Evolutionary conservation across 2,329 filamentous ascomycete species (phyloP), one percentile per base, ranked within the genome.

Genomic region (Trematosphaeria pertusa): DNA sequence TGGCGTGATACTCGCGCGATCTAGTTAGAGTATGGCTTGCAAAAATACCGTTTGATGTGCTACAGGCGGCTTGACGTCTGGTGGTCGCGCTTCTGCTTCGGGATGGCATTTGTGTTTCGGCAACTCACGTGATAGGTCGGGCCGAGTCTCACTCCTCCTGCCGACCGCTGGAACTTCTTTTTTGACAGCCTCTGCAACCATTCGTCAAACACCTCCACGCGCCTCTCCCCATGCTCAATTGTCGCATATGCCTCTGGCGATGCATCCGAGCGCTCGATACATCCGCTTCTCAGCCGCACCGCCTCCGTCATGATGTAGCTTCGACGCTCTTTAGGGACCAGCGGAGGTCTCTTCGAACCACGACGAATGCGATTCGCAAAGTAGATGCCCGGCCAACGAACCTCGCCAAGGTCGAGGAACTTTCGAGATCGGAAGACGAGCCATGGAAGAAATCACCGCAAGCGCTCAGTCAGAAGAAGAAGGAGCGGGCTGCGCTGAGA

Each of bases 191-290:
- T 24, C 40, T 52, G 44, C 34, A 46, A 41, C 43, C 37, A 46
- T 36, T 31, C 33, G 31, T 30, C 39, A 40, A 51, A 51, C 34
- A 43, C 48, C 53, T 14, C 46, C 34, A 20, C 34, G 47, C 41
- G 52, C 39, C 50, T 48, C 46, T 49, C 43, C 48, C 56, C 41
- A 78, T 78, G 76, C 67, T 77, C 48, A 73, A 72, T 39, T 78
- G 75, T 54, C 71, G 69, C 50, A 68, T 71, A 53, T 77, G 75
- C 61, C 65, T 74, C 38, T 63, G 69, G 61, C 74, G 73, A 66
- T 71, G 67, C 54, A 64, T 76, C 38, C 72, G 73, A 35, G 71
- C 74, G 37, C 64, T 78, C 48, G 64, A 76, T 51, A 52, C 61
- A 26, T 50, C 60, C 14, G 34, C 59, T 22, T 38, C 50, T 30